Evolutionary conservation across 75 land plant genomes (phyloP).

Genomic region (Larix kaempferi): DNA sequence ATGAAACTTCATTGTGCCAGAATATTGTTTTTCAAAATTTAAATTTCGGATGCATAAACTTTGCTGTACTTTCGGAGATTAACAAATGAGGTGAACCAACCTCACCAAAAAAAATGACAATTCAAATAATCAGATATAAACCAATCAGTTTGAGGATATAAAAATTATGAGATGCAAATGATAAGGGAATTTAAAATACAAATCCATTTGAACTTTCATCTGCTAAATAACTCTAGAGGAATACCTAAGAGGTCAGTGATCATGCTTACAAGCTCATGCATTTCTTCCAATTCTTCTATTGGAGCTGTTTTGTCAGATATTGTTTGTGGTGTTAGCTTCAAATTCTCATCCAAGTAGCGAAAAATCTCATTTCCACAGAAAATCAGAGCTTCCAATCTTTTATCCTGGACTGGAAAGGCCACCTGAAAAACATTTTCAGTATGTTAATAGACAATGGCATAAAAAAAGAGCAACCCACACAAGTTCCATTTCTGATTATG

Average conservation of each 20-base stretch:
- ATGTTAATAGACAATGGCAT: no score
- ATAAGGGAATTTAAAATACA: no score
- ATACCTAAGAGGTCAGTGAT: neutral
- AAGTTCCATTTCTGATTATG: no score
- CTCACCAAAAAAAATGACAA: no score
- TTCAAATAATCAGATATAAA: no score
- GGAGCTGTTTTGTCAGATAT: conserved; percentile 76
- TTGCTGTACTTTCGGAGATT: no score
- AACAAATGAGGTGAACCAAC: no score
- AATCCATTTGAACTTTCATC: neutral
- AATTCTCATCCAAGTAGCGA: conserved; percentile 73
- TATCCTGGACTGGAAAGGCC: conserved; percentile 80
- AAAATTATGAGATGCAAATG: no score
- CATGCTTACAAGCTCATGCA: conserved; percentile 59
- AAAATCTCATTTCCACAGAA: conserved; percentile 75
- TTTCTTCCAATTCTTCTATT: conserved; percentile 79
- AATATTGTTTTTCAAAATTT: no score
- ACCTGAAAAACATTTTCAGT: conserved; percentile 39
- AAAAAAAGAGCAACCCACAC: no score
- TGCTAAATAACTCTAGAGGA: neutral
- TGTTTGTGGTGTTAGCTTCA: conserved; percentile 73
- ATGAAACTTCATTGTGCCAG: neutral
- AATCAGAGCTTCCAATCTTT: conserved; percentile 80
- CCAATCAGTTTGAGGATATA: no score
- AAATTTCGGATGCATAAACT: no score